Evolutionary conservation across 2,329 filamentous ascomycete genomes (phyloP), one percentile per base, ranked within the genome.

Genomic region (Pseudogymnoascus sp.): DNA sequence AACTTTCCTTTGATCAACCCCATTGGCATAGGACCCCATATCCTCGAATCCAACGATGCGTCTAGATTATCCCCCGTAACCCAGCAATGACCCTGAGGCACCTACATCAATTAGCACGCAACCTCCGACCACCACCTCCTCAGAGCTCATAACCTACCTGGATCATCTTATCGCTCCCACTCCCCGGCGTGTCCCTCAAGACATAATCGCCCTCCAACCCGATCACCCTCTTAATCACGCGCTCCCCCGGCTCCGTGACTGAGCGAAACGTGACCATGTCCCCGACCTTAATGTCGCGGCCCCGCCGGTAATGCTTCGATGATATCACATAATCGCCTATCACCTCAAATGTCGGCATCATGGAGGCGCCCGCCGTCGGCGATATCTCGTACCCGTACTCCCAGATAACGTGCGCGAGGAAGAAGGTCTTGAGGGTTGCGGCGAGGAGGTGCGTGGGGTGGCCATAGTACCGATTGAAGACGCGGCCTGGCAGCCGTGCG

Each of bases 11-110:
- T 86, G 47, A 99, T 83, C 65, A 99, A 77, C 1, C 84, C 93
- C 70, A 99, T 77, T 0, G 94, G 94, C 29, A 99, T 73, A 0
- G 94, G 91, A 0, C 94, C 94, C 76, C 88, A 96, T 40, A 86
- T 79, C 64, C 94, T 85, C 44, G 92, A 97, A 77, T 99, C 94
- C 66, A 90, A 79, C 24, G 92, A 97, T 69, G 84, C 88, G 2
- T 84, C 80, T 64, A 96, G 71, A 73, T 97, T 97, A 74, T 99
- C 94, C 2, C 94, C 94, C 2, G 86, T 84, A 5, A 97, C 78
- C 84, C 91, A 97, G 69, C 92, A 95, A 78, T 99, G 94, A 1
- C 94, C 94, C 70, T 89, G 80, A 0, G 94, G 94, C 13, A 99
- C 85, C 89, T 95, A 69, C 26, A 58, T 58, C 54, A 58, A 61